phyloP scores from a whole-genome alignment of 768 basidiomycete species.

The Gautieria morchelliformis region DNA sequence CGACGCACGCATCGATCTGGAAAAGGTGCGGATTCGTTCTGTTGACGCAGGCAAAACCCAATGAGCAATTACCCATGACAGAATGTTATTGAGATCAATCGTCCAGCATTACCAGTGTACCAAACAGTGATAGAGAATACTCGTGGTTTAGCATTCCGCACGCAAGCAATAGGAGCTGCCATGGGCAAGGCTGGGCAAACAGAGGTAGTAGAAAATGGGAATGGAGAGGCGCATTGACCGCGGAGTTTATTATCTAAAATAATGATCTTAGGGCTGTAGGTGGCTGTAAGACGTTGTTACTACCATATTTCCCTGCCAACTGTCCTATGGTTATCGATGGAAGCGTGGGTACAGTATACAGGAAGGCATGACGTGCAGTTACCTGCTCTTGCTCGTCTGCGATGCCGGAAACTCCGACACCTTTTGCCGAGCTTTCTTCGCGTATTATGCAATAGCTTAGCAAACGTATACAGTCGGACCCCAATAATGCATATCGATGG shows the following conservation, averaged over 20 bases:
- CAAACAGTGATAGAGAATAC: conserved; percentile 95
- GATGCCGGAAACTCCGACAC: no score
- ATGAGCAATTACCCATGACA: conserved; percentile 23
- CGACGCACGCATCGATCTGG: conserved; percentile 95
- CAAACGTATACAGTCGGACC: no score
- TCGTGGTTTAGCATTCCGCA: conserved; percentile 81
- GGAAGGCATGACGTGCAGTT: no score
- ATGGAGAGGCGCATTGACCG: neutral
- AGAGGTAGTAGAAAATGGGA: neutral
- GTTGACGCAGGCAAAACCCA: neutral
- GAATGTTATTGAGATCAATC: conserved; percentile 95
- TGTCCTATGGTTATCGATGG: no score
- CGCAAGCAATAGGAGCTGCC: conserved; percentile 81
- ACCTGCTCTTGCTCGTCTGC: no score
- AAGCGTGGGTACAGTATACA: no score
- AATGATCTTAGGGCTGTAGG: neutral
- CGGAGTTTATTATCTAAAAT: neutral
- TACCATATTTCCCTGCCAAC: neutral
- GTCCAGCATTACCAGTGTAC: conserved; percentile 82
- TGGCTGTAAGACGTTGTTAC: neutral
- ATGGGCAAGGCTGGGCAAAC: conserved; percentile 31
- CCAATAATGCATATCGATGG: no score
- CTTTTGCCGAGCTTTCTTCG: no score
- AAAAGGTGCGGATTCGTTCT: conserved; percentile 52
- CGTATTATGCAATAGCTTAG: no score